Percentiles rank a stretch among this genome's conserved stretches.
Evolutionary conservation across 805 yeast genomes (phyloP).

Genomic region (Kuraishia cidri): DNA sequence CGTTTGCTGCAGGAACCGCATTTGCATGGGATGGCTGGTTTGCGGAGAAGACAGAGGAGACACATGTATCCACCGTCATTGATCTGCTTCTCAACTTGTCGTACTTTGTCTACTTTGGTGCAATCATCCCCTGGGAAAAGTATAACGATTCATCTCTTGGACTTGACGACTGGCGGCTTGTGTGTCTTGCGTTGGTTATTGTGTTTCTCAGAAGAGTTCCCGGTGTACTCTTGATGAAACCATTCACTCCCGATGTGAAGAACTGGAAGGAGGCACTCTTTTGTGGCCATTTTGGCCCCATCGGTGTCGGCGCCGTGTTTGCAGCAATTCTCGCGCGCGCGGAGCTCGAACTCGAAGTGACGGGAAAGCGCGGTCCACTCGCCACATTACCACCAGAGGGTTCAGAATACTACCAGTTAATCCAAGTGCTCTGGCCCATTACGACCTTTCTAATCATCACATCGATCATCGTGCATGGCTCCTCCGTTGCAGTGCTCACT

Average conservation of each 20-base stretch:
- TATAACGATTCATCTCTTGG: slow-evolving; percentile 40
- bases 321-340: slow-evolving; percentile 23
- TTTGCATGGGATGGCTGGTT: slow-evolving; percentile 72
- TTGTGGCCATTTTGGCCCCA: slow-evolving; percentile 95
- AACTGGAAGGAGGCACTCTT: slow-evolving; percentile 92
- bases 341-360: slow-evolving; percentile 24
- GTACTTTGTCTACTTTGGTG: slow-evolving; percentile 62
- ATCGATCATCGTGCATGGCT: slow-evolving; percentile 53
- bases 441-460: slow-evolving; percentile 43
- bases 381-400: slow-evolving; percentile 14
- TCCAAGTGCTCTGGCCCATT: slow-evolving; percentile 36
- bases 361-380: slow-evolving; percentile 25
- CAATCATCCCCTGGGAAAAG: slow-evolving; percentile 60
- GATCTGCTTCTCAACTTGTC: slow-evolving; percentile 59
- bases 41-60: slow-evolving; percentile 48
- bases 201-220: slow-evolving; percentile 74
- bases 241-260: slow-evolving; percentile 78
- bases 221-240: slow-evolving; percentile 65
- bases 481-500: slow-evolving; percentile 49
- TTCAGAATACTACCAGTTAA: slow-evolving; percentile 17
- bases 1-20: slow-evolving; percentile 67
- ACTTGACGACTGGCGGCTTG: slow-evolving; percentile 42
- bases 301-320: slow-evolving; percentile 46
- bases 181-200: slow-evolving; percentile 40
- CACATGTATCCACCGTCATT: slow-evolving; percentile 56